Percentiles rank a stretch among this genome's conserved stretches.
Evolutionary conservation across 1,284 basidiomycete species (phyloP).

Genomic region (Ganoderma multipileum): DNA sequence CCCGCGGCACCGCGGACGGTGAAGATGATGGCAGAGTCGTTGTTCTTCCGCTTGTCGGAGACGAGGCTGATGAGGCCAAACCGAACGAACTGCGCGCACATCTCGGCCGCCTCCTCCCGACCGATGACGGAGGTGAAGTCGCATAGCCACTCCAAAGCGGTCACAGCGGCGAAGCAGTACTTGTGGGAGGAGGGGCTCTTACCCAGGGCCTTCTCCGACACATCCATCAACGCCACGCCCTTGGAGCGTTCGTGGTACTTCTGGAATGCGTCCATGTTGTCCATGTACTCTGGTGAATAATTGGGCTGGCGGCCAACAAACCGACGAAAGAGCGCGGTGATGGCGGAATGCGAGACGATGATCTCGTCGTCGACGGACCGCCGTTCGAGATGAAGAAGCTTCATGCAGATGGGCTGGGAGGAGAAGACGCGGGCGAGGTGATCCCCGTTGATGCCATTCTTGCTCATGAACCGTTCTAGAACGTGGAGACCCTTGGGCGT

Average conservation of each 20-base stretch:
- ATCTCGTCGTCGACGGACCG: slow-evolving; percentile 95
- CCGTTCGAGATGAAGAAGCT: slow-evolving; percentile 95
- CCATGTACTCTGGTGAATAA: slow-evolving; percentile 59
- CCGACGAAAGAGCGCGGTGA: slow-evolving; percentile 94
- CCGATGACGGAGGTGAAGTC: slow-evolving; percentile 98
- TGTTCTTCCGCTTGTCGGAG: slow-evolving; percentile 87
- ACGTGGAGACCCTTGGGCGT: slow-evolving; percentile 99
- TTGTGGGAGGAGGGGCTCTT: slow-evolving; percentile 63
- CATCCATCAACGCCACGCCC: slow-evolving; percentile 75
- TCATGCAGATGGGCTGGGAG: slow-evolving; percentile 97
- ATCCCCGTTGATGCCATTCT: slow-evolving; percentile 97
- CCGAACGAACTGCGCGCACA: slow-evolving; percentile 96
- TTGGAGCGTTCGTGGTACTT: slow-evolving; percentile 83
- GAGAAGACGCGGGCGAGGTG: slow-evolving; percentile 91
- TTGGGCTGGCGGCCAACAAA: slow-evolving; percentile 91
- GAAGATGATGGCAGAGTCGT: slow-evolving; percentile 89
- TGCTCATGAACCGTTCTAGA: slow-evolving; percentile 98
- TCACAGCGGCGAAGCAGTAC: slow-evolving; percentile 86
- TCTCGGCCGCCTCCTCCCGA: slow-evolving; percentile 95
- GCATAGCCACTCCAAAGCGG: slow-evolving; percentile 95
- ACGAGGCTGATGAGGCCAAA: slow-evolving; percentile 91
- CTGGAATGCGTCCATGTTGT: slow-evolving; percentile 69
- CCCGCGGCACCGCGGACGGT: slow-evolving; percentile 85
- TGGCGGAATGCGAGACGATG: slow-evolving; percentile 92
- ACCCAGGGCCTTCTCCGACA: slow-evolving; percentile 64